These are phyloP conservation scores for Lasiosphaeria hispida DNA, from an alignment of 495 filamentous ascomycete species.

Conservation along the genomic window DNA sequence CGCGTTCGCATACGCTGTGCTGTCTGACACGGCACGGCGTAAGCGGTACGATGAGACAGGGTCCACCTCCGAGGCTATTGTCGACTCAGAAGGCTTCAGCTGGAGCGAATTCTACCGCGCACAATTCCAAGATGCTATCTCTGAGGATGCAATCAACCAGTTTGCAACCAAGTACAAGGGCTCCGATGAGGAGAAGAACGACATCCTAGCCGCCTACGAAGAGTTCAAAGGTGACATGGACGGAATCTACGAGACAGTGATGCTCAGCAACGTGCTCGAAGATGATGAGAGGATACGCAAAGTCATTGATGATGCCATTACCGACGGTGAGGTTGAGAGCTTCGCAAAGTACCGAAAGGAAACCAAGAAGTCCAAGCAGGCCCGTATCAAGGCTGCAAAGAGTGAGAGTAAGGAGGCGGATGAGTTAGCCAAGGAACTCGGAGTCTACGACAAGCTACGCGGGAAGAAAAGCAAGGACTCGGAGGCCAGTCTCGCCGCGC, in stretches of 20 bases:
- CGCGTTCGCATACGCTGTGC: conserved; percentile 89
- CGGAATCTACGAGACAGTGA: conserved; percentile 71
- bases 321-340: conserved; percentile 57
- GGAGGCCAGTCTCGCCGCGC: conserved; percentile 40
- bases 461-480: conserved; percentile 41
- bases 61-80: conserved; percentile 71
- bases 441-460: conserved; percentile 59
- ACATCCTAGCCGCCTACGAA: conserved; percentile 73
- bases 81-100: conserved; percentile 74
- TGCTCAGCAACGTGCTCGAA: conserved; percentile 79
- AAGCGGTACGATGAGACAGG: conserved; percentile 86
- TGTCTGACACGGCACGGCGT: conserved; percentile 75
- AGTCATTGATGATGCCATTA: conserved; percentile 82
- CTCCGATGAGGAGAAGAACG: conserved; percentile 78
- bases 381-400: conserved; percentile 60
- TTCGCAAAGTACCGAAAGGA: conserved; percentile 72
- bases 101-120: conserved; percentile 85
- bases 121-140: conserved; percentile 73
- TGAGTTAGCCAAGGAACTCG: conserved; percentile 66
- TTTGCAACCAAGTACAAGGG: conserved; percentile 77
- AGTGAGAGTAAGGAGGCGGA: conserved; percentile 72
- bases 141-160: conserved; percentile 62
- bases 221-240: conserved; percentile 69
- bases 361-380: conserved; percentile 59
- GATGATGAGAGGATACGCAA: conserved; percentile 81